A percentile compares a stretch with the other conserved stretches of the same genome.
phyloP scores from a whole-genome alignment of 2,329 filamentous ascomycete species.

The Fusarium heterosporum region DNA sequence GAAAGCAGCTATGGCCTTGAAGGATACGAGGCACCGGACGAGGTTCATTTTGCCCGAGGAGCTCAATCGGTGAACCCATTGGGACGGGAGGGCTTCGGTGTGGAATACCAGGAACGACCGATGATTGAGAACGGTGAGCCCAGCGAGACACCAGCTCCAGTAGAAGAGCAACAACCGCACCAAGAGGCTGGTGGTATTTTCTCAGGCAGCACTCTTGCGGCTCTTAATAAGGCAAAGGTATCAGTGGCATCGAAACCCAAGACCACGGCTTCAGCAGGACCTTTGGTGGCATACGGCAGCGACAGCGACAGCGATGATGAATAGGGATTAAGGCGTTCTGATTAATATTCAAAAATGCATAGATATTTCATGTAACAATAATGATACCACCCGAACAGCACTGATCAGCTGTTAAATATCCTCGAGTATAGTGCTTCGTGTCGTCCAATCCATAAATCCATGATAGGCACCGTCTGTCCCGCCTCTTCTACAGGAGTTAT shows the following conservation, averaged over 20 bases:
- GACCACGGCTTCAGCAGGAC: conserved; percentile 68
- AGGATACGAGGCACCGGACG: conserved; percentile 93
- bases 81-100: conserved; percentile 69
- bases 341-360: conserved; percentile 37
- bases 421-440: conserved; percentile 87
- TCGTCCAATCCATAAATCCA: conserved; percentile 86
- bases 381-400: conserved; percentile 49
- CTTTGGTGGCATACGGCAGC: conserved; percentile 89
- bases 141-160: conserved; percentile 49
- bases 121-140: conserved; percentile 69
- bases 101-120: conserved; percentile 70
- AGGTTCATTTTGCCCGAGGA: conserved; percentile 90
- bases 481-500: conserved; percentile 70
- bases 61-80: conserved; percentile 72
- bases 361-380: conserved; percentile 45
- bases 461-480: conserved; percentile 78
- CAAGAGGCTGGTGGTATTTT: conserved; percentile 73
- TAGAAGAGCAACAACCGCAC: conserved; percentile 54
- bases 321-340: conserved; percentile 50
- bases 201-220: conserved; percentile 83
- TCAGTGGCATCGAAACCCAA: conserved; percentile 67
- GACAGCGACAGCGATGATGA: conserved; percentile 87
- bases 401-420: conserved; percentile 80
- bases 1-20: conserved; percentile 90
- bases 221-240: conserved; percentile 71